Conservation (phyloP, 140 eudicot species). For the Stevia rebaudiana region DNA sequence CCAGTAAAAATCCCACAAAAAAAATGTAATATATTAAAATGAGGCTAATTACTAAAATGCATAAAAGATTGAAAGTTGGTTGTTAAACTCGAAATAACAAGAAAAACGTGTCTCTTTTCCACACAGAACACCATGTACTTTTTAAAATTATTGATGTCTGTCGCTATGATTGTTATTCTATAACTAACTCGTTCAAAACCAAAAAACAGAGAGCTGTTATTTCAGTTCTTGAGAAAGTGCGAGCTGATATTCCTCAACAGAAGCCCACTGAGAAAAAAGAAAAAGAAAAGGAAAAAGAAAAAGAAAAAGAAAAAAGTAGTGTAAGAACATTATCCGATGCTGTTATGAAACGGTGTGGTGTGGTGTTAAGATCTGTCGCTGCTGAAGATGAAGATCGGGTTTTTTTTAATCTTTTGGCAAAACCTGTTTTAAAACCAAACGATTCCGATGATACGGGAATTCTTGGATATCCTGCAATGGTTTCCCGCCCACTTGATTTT, state of each 20-base stretch:
- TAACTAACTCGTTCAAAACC: neutral
- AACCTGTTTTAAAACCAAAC: slow-evolving; percentile 45
- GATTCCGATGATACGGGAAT: slow-evolving; percentile 87
- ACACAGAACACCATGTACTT: neutral
- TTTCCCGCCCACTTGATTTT: slow-evolving; percentile 89
- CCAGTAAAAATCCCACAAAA: no score
- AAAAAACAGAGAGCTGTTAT: slow-evolving; percentile 62
- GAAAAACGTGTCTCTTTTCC: neutral
- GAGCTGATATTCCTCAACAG: slow-evolving; percentile 41
- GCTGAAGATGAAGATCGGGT: slow-evolving; percentile 67
- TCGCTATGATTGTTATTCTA: neutral
- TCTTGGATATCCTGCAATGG: slow-evolving; percentile 89
- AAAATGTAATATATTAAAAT: neutral
- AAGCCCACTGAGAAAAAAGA: slow-evolving; percentile 63
- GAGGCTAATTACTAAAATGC: neutral
- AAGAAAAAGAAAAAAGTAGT: slow-evolving; percentile 46
- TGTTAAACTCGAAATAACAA: neutral
- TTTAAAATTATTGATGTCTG: neutral
- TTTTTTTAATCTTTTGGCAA: slow-evolving; percentile 79
- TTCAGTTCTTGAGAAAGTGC: slow-evolving; percentile 50
- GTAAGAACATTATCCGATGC: slow-evolving; percentile 48
- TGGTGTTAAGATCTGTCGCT: slow-evolving; percentile 63
- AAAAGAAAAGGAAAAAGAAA: slow-evolving; percentile 69
- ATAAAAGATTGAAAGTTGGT: neutral
- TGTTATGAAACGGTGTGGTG: slow-evolving; percentile 72